Evolutionary conservation across 2,329 filamentous ascomycete genomes (phyloP).

Genomic region (Pseudogymnoascus sp.): DNA sequence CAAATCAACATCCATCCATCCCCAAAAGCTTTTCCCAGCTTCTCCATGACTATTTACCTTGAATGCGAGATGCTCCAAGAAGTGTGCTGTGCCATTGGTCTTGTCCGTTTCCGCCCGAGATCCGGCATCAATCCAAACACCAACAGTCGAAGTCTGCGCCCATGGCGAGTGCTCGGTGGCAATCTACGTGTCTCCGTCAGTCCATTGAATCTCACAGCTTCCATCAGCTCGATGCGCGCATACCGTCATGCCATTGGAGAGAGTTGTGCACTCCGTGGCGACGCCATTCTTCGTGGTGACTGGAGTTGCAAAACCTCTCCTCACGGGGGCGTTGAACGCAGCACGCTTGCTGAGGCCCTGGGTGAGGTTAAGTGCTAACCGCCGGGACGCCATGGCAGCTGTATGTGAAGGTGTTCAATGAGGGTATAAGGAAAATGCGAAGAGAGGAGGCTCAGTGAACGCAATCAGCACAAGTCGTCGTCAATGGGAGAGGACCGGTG

Average conservation of each 20-base stretch:
- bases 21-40: slow-evolving; percentile 5
- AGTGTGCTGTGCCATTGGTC: slow-evolving; percentile 98
- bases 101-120: slow-evolving; percentile 96
- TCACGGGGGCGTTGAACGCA: slow-evolving; percentile 72
- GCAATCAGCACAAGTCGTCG: slow-evolving; percentile 11
- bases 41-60: slow-evolving; percentile 59
- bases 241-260: slow-evolving; percentile 97
- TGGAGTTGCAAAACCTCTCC: slow-evolving; percentile 85
- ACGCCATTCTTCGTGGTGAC: slow-evolving; percentile 54
- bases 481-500: slow-evolving; percentile 9
- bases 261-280: slow-evolving; percentile 92
- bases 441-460: slow-evolving; percentile 11
- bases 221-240: slow-evolving; percentile 14
- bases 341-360: slow-evolving; percentile 82
- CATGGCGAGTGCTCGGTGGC: slow-evolving; percentile 97
- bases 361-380: slow-evolving; percentile 91
- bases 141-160: slow-evolving; percentile 96
- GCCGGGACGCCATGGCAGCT: slow-evolving; percentile 78
- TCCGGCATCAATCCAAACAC: slow-evolving; percentile 98
- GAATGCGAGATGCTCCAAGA: slow-evolving; percentile 99
- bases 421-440: slow-evolving; percentile 11
- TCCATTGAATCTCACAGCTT: slow-evolving; percentile 33
- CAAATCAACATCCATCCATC: slow-evolving; percentile 19
- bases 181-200: slow-evolving; percentile 55
- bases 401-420: slow-evolving; percentile 18